Percentiles rank a stretch among this genome's conserved stretches.
Evolutionary conservation across 1,284 basidiomycete species (phyloP).

Genomic region (Rugosomyces carneus): DNA sequence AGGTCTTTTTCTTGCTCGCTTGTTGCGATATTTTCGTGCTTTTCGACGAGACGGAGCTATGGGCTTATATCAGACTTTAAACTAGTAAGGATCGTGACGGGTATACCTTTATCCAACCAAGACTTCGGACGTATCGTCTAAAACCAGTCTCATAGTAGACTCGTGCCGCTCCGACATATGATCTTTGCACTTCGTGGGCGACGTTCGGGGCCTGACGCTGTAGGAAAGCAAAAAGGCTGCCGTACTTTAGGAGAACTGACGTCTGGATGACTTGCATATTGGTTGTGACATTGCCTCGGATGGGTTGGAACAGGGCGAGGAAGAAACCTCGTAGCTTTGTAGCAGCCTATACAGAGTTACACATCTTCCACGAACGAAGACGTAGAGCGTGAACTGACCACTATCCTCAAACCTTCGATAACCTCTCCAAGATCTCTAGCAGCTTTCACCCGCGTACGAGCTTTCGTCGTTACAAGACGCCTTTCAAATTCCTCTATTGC

Average conservation of each 20-base stretch:
- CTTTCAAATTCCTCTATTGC: slow-evolving; percentile 78
- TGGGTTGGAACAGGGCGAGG: slow-evolving; percentile 74
- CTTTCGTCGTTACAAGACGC: slow-evolving; percentile 62
- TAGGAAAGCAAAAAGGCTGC: slow-evolving; percentile 81
- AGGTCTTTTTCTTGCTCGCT: slow-evolving; percentile 35
- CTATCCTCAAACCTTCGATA: slow-evolving; percentile 79
- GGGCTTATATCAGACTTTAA: neutral
- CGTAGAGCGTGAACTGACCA: slow-evolving; percentile 43
- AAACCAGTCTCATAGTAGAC: slow-evolving; percentile 97
- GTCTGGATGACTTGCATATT: slow-evolving; percentile 94
- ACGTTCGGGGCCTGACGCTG: slow-evolving; percentile 77
- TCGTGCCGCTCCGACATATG: slow-evolving; percentile 80
- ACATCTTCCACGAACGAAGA: neutral
- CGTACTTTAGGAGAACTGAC: slow-evolving; percentile 81
- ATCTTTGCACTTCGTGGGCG: slow-evolving; percentile 85
- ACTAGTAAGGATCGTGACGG: neutral
- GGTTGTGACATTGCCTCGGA: slow-evolving; percentile 79
- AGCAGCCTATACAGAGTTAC: slow-evolving; percentile 52
- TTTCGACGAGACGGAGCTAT: slow-evolving; percentile 59
- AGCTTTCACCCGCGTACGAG: slow-evolving; percentile 76
- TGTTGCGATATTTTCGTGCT: slow-evolving; percentile 50
- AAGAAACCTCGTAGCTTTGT: slow-evolving; percentile 89
- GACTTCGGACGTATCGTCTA: slow-evolving; percentile 79
- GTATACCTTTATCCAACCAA: slow-evolving; percentile 70
- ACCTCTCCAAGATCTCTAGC: slow-evolving; percentile 79